Conservation (phyloP, 2,329 filamentous ascomycete genomes). For the Fusarium concolor region DNA sequence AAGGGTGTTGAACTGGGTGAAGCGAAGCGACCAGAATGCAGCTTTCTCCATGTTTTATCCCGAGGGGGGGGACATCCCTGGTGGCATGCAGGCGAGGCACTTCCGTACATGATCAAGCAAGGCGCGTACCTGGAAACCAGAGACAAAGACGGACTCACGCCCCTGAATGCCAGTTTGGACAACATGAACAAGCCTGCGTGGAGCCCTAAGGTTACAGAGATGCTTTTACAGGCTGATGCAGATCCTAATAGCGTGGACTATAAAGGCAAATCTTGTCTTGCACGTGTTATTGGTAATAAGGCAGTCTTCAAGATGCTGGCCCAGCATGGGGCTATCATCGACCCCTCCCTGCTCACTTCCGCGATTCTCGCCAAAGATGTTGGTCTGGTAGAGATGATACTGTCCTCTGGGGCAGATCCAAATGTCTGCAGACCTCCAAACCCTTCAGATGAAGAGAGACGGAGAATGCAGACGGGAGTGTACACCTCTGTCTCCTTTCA, state of each 20-base stretch:
- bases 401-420: neutral
- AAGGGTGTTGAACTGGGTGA: neutral
- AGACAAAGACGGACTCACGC: fast-evolving
- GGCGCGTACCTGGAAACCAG: neutral
- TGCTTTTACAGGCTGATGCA: neutral
- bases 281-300: neutral
- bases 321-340: neutral
- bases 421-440: neutral
- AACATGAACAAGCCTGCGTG: fast-evolving
- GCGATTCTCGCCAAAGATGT: neutral
- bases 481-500: too few relatives aligned
- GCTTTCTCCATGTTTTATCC: neutral
- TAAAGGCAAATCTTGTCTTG: neutral
- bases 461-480: too few relatives aligned
- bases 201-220: neutral
- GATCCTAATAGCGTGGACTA: neutral
- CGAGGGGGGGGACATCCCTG: neutral
- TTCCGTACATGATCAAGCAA: neutral
- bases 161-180: neutral
- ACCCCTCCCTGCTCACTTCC: fast-evolving
- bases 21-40: too few relatives aligned
- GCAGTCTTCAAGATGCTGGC: neutral
- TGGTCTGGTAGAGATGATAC: neutral
- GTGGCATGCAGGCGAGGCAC: neutral
- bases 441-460: too few relatives aligned